phyloP scores from a whole-genome alignment of 2,329 filamentous ascomycete species.

The Penicillium hesseltinei region DNA sequence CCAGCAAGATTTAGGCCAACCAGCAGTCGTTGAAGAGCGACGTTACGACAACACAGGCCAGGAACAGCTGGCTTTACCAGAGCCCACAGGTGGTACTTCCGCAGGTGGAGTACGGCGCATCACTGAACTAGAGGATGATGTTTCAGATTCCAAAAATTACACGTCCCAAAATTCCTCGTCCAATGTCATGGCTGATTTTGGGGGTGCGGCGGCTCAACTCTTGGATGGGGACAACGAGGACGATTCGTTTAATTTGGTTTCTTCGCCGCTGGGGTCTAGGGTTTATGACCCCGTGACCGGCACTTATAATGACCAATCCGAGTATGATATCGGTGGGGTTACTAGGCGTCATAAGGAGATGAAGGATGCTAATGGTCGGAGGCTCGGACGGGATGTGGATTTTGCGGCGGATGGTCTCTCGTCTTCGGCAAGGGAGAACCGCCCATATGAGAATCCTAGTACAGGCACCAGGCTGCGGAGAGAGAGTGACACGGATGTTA shows the following conservation, averaged over 20 bases:
- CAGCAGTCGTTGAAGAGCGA: conserved; percentile 34
- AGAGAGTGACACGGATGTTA: conserved; percentile 19
- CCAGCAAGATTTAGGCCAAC: conserved; percentile 36
- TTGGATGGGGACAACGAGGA: conserved; percentile 12
- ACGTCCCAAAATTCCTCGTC: not conserved
- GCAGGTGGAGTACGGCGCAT: conserved; percentile 29
- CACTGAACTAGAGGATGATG: conserved; percentile 28
- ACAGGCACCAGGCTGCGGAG: conserved; percentile 18
- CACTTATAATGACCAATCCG: conserved; percentile 18
- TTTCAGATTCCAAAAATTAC: conserved; percentile 4
- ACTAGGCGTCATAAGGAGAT: conserved; percentile 12
- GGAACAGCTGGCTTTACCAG: conserved; percentile 23
- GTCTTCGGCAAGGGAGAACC: conserved; percentile 8
- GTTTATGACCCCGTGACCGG: conserved; percentile 17
- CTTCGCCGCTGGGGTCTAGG: conserved; percentile 12
- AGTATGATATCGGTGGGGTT: conserved; percentile 15
- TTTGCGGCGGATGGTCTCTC: conserved; percentile 7
- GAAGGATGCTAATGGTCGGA: conserved; percentile 7
- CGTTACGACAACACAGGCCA: conserved; percentile 35
- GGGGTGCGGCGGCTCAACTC: conserved; percentile 4
- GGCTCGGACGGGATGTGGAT: conserved; percentile 12
- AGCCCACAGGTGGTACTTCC: conserved; percentile 10
- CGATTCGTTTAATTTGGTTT: conserved; percentile 10
- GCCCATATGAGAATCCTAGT: conserved; percentile 21
- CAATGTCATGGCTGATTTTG: conserved; percentile 5